A percentile compares a stretch with the other conserved stretches of the same genome.
Evolutionary conservation across 495 filamentous ascomycete species (phyloP).

Genomic region (Paragyromitra xinjiangensis): DNA sequence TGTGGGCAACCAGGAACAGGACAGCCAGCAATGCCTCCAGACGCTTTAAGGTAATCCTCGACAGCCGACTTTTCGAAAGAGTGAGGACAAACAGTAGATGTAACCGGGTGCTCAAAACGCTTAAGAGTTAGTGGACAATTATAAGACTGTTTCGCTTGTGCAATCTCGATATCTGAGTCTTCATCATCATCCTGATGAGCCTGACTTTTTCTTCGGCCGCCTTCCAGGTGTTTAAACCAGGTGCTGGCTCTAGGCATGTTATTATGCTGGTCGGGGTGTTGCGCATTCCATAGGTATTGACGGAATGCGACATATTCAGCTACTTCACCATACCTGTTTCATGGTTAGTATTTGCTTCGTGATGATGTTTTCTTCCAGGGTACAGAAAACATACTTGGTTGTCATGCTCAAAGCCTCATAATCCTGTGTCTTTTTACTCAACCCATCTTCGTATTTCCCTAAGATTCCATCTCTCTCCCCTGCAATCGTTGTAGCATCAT

Average conservation of each 20-base stretch:
- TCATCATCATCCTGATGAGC: conserved; percentile 13
- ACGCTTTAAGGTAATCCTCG: conserved; percentile 26
- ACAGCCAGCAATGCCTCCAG: conserved; percentile 15
- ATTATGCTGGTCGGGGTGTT: conserved; percentile 38
- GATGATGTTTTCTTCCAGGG: not conserved
- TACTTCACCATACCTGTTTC: conserved; percentile 29
- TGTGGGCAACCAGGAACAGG: conserved; percentile 49
- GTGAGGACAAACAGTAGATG: conserved; percentile 48
- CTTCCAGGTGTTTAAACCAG: conserved; percentile 45
- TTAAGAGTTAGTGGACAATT: conserved; percentile 51
- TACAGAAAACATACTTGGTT: conserved; percentile 27
- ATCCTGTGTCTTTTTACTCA: conserved; percentile 1
- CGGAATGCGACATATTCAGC: conserved; percentile 51
- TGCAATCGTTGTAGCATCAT: not conserved
- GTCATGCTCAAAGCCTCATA: conserved; percentile 32
- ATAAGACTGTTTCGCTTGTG: conserved; percentile 49
- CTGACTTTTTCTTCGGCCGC: not conserved
- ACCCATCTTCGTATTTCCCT: conserved; percentile 3
- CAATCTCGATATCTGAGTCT: conserved; percentile 53
- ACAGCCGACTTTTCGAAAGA: conserved; percentile 46
- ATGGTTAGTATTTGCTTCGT: conserved; percentile 4
- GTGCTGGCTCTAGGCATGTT: conserved; percentile 37
- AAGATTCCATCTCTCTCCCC: conserved; percentile 20
- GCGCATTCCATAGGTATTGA: conserved; percentile 47
- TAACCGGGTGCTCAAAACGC: conserved; percentile 46